Base-by-base conservation (phyloP, 148 eudicot species). In the Amaranthus hypochondriacus region DNA sequence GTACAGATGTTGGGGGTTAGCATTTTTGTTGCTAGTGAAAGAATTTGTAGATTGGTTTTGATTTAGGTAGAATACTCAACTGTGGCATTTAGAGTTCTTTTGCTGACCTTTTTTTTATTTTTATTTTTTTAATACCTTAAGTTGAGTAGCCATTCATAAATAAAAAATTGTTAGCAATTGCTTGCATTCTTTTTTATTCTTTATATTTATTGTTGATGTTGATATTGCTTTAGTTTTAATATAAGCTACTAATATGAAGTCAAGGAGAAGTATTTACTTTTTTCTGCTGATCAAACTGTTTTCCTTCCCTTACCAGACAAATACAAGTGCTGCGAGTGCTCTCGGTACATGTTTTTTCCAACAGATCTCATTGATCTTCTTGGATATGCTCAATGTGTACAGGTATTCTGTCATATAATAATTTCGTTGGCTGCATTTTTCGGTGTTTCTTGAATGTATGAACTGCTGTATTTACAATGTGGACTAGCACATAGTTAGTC, bases 371-470 rank as follows among this genome's bases (percentile, higher is more conserved):
- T 64, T 89, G 67, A 90, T 92, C 83, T 96, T 96, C 73, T 75
- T 92, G 86, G 97, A 96, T 87, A 92, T 96, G 99, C 96, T 96
- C 68, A 96, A 96, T 84, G 96, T 96, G 57, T 96, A 96, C 90
- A 90, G 89, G 99, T 96, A 81, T 60, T n/a, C 15, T 66, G 69
- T 57, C 5, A 28, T 71, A 72, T 39, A 9, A 12, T 64, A 4
- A 46, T 28, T 53, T 68, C 21, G 72, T 65, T 57, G 12, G 11
- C 61, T 2, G 39, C 7, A 15, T 42, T 12, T 43, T 43, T 9
- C 15, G 8, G 1, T 76, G 13, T 61, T 54, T 71, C 47, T 65
- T 28, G 42, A 43, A 10, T 10, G 11, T 67, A 15, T 39, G 21
- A 4, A 5, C 18, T 42, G 49, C 61, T 51, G 39, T 14, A 8